Evolutionary conservation across 768 basidiomycete species (phyloP).

Genomic region (Leccinum barrowsii): DNA sequence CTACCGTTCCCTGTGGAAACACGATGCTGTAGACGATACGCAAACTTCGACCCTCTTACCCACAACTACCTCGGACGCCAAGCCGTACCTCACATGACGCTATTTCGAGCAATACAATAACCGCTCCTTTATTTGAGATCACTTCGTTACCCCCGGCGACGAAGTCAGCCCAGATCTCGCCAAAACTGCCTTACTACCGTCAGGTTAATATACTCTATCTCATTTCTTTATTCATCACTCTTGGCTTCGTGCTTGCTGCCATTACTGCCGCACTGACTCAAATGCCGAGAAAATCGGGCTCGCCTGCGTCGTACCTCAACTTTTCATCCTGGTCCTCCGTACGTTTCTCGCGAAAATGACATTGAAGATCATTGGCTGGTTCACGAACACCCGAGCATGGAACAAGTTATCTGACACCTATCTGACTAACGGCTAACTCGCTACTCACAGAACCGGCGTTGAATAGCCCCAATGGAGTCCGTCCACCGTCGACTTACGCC

Average conservation of each 20-base stretch:
- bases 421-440: no score
- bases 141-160: slow-evolving; percentile 32
- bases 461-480: no score
- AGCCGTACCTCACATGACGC: neutral
- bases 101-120: slow-evolving; percentile 8
- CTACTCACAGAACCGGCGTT: no score
- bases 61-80: neutral
- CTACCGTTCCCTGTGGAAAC: slow-evolving; percentile 39
- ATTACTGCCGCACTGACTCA: slow-evolving; percentile 7
- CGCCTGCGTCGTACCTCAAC: slow-evolving; percentile 13
- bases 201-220: slow-evolving; percentile 27
- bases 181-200: slow-evolving; percentile 19
- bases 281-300: slow-evolving; percentile 7
- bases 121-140: slow-evolving; percentile 30
- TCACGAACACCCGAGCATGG: slow-evolving; percentile 23
- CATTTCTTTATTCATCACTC: slow-evolving; percentile 23
- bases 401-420: slow-evolving; percentile 11
- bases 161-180: slow-evolving; percentile 9
- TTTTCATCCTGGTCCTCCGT: slow-evolving; percentile 26
- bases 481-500: no score
- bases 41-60: slow-evolving; percentile 11
- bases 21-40: slow-evolving; percentile 28
- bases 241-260: slow-evolving; percentile 26
- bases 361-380: slow-evolving; percentile 13
- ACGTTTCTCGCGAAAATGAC: slow-evolving; percentile 19